phyloP scores from a whole-genome alignment of 2,329 filamentous ascomycete genomes.

The Onygena corvina region DNA sequence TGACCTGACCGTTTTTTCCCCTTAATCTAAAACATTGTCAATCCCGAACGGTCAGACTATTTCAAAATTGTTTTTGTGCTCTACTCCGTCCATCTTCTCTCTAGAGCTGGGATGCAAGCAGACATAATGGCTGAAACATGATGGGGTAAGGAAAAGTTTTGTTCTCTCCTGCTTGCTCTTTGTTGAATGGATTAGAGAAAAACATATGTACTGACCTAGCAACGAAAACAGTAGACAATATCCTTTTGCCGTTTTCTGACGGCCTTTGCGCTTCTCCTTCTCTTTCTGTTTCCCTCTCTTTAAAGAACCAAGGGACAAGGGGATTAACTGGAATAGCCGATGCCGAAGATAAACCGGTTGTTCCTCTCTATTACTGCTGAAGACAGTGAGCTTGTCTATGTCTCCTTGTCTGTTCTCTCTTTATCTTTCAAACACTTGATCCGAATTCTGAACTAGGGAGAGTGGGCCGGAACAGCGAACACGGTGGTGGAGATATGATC shows the following conservation, averaged over 20 bases:
- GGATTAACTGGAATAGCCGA: background rate
- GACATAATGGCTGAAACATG: background rate
- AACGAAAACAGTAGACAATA: constrained; percentile 8
- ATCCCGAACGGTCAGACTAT: background rate
- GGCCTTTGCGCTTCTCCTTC: background rate
- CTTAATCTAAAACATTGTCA: constrained; percentile 1
- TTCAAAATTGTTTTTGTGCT: too few species aligned
- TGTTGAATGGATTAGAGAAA: constrained; percentile 1
- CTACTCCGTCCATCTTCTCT: background rate
- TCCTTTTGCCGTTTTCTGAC: background rate
- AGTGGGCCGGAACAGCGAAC: background rate
- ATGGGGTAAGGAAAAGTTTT: background rate
- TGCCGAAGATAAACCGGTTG: background rate
- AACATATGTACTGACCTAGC: constrained; percentile 1
- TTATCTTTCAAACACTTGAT: background rate
- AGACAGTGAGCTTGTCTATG: background rate
- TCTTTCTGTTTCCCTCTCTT: too few species aligned
- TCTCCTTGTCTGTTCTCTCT: background rate
- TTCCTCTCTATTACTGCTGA: background rate
- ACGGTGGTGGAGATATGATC: background rate
- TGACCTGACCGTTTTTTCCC: constrained; percentile 5
- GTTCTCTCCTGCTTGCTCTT: background rate
- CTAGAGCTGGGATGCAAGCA: background rate
- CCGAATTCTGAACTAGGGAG: background rate
- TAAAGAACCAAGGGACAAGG: too few species aligned